Conservation (phyloP, 2,329 filamentous ascomycete genomes). For the Colletotrichum salicis region DNA sequence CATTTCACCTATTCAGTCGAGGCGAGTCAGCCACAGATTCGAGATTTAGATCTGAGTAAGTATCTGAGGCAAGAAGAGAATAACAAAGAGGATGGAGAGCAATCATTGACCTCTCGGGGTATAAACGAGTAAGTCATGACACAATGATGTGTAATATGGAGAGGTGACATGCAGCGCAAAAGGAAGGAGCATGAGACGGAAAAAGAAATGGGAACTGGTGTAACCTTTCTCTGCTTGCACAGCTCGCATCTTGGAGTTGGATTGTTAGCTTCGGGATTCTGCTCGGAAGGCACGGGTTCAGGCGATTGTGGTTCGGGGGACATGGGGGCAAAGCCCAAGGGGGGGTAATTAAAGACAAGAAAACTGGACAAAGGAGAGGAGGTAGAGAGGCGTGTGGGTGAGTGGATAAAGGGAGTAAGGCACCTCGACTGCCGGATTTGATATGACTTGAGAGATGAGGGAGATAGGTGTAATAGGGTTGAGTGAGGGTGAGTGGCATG, state of each 20-base stretch:
- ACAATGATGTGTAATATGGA: no score
- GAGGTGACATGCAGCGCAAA: background rate
- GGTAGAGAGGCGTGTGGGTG: slow-evolving; percentile 12
- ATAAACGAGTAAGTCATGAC: background rate
- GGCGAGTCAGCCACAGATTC: slow-evolving; percentile 23
- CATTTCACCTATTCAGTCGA: slow-evolving; percentile 69
- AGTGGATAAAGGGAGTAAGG: slow-evolving; percentile 6
- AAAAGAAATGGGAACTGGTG: slow-evolving; percentile 31
- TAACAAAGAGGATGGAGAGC: background rate
- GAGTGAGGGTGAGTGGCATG: slow-evolving; percentile 19
- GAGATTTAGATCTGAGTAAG: background rate
- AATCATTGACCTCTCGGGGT: background rate
- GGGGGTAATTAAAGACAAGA: slow-evolving; percentile 10
- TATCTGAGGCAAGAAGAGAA: background rate
- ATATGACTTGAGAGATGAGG: slow-evolving; percentile 16
- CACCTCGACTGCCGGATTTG: slow-evolving; percentile 1
- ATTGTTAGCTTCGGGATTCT: slow-evolving; percentile 49
- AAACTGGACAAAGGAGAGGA: slow-evolving; percentile 7
- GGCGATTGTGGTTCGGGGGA: slow-evolving; percentile 36
- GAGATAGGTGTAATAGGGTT: slow-evolving; percentile 32
- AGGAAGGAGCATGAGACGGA: background rate
- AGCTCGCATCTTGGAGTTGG: slow-evolving; percentile 71
- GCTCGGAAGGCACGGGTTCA: slow-evolving; percentile 33
- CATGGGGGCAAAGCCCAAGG: slow-evolving; percentile 8
- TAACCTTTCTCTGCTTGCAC: slow-evolving; percentile 83